Percentiles rank a stretch among this genome's conserved stretches.
Evolutionary conservation across 163 green algal species (phyloP).

Genomic region (Chlorella variabilis): DNA sequence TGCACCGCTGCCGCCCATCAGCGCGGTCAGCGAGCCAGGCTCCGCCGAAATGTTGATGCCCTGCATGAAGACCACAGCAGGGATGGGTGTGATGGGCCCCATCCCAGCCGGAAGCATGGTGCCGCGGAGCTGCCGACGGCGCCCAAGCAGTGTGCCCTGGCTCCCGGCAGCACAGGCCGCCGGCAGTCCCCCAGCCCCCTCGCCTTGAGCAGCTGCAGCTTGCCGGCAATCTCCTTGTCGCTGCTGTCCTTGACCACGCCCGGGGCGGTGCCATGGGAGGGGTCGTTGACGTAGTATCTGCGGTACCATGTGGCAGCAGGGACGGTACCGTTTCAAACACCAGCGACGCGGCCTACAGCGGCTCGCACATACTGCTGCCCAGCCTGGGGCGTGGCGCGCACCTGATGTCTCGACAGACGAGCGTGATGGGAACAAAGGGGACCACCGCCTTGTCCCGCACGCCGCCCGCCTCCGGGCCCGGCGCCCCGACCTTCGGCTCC

Average conservation of each 20-base stretch:
- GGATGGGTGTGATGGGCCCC: background rate
- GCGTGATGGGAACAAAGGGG: slow-evolving; percentile 57
- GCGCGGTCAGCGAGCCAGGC: slow-evolving; percentile 72
- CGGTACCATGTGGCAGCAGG: background rate
- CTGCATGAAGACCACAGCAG: slow-evolving; percentile 25
- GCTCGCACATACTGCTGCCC: too few relatives aligned
- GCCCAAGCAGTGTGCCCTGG: too few relatives aligned
- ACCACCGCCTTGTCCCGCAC: slow-evolving; percentile 15
- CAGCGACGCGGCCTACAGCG: background rate
- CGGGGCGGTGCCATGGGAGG: slow-evolving; percentile 32
- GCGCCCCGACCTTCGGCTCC: background rate
- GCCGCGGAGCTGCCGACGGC: too few relatives aligned
- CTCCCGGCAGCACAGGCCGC: too few relatives aligned
- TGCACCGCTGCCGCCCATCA: slow-evolving; percentile 74
- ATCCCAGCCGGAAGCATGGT: too few relatives aligned
- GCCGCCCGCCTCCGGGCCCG: background rate
- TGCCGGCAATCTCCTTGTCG: slow-evolving; percentile 49
- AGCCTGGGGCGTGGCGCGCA: too few relatives aligned
- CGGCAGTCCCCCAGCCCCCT: background rate
- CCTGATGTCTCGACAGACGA: slow-evolving; percentile 52
- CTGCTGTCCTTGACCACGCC: slow-evolving; percentile 39
- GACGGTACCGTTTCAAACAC: too few relatives aligned
- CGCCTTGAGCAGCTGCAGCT: slow-evolving; percentile 58
- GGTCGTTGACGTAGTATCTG: slow-evolving; percentile 54
- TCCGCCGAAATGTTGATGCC: slow-evolving; percentile 67